phyloP scores from a whole-genome alignment of 169 alveolate species.

The Plasmodium blacklocki region DNA sequence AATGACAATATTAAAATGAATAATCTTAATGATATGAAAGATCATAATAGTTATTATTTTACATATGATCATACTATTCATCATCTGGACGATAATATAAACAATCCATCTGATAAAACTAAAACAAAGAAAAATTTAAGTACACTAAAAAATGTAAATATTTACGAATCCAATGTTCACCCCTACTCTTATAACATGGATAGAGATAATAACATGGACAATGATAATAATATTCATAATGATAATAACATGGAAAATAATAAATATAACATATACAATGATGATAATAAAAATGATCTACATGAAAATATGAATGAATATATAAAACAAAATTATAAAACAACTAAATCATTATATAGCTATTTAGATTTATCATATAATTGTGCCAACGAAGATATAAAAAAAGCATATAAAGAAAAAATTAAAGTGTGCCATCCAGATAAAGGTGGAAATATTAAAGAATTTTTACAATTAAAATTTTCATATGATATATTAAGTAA shows the following conservation, averaged over 20 bases:
- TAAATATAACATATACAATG: background rate
- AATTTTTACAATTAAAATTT: slow-evolving; percentile 57
- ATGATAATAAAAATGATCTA: background rate
- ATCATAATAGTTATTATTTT: no score
- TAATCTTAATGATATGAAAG: no score
- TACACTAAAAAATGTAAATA: no score
- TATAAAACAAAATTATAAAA: slow-evolving; percentile 30
- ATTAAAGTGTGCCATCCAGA: slow-evolving; percentile 70
- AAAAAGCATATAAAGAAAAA: slow-evolving; percentile 71
- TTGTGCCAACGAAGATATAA: slow-evolving; percentile 46
- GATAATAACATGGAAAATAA: background rate
- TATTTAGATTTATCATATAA: slow-evolving; percentile 54
- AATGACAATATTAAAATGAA: no score
- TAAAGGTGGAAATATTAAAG: slow-evolving; percentile 61
- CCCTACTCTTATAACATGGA: no score
- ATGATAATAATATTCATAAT: background rate
- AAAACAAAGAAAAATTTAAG: no score
- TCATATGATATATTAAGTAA: slow-evolving; percentile 62
- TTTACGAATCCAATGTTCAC: no score
- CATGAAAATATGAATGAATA: slow-evolving; percentile 12
- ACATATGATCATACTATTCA: no score
- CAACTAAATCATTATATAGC: slow-evolving; percentile 38
- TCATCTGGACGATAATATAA: no score
- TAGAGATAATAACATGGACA: no score
- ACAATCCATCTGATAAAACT: no score